Evolutionary conservation across 1,284 basidiomycete species (phyloP), one percentile per base, ranked within the genome.

Genomic region (Ustilago cynodontis): DNA sequence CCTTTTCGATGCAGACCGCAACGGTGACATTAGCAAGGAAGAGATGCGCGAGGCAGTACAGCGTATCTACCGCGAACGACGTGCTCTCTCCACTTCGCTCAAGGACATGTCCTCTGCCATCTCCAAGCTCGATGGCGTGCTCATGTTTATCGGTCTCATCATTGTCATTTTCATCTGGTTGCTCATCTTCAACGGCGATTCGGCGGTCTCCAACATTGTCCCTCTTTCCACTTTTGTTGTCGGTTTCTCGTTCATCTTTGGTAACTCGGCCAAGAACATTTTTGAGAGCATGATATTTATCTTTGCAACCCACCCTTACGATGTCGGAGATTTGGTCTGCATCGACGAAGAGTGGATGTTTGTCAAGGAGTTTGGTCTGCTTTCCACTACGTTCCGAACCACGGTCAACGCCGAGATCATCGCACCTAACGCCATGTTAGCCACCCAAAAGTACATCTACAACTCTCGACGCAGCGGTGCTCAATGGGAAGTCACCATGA

Each of bases 41-140:
- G 93, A 94, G 87, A 94, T 94, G 92, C 90, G 93, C 49, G 92
- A 93, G 81, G 92, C 91, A 1, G 93, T 94, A 3, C 91, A 93
- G 79, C 88, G 92, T 33, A 93, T 94, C 58, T 94, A 94, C 82
- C 88, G 90, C 58, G 93, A 94, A 85, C 89, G 93, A 22, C 93
- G 92, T 79, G 88, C 92, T 2, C 87, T 94, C 37, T 90, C 90
- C 2, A 89, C 91, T 18, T 90, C 79, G 89, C 14, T 93, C 93
- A 18, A 82, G 72, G 83, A 85, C 59, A 83, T 82, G 79, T 77
- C 73, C 24, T 72, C 70, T 14, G 83, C 83, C 65, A 74, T 85
- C 53, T 62, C 68, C 41, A 83, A 83, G 65, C 77, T 85, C 11
- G 82, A 85, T 51, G 66, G 70, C 10, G 83, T 85, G n/a, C 88